These are phyloP conservation scores for Lentinula lateritia DNA, from an alignment of 768 basidiomycete species.

Conservation along the genomic window DNA sequence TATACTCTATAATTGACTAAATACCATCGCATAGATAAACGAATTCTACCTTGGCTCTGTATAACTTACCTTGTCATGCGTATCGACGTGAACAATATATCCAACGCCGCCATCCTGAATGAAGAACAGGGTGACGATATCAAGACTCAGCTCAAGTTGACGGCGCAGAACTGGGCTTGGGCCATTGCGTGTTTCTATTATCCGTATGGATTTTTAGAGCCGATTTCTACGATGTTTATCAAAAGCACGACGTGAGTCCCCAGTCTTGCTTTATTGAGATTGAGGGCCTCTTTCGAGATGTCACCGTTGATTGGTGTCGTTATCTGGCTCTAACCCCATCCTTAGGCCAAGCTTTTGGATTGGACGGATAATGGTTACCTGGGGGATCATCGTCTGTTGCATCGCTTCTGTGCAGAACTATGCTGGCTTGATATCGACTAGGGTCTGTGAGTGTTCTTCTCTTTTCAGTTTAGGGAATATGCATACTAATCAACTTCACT, in stretches of 20 bases:
- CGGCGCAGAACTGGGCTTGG: constrained; percentile 19
- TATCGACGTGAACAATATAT: constrained; percentile 16
- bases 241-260: constrained; percentile 14
- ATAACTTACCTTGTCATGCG: constrained; percentile 17
- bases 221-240: constrained; percentile 14
- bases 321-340: neutral
- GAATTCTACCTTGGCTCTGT: constrained; percentile 12
- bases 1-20: neutral
- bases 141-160: constrained; percentile 12
- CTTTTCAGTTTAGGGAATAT: neutral
- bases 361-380: constrained; percentile 14
- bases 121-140: constrained; percentile 15
- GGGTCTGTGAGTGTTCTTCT: constrained; percentile 11
- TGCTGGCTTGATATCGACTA: constrained; percentile 13
- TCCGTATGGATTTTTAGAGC: constrained; percentile 15
- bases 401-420: constrained; percentile 14
- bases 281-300: too few species aligned
- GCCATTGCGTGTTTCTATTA: constrained; percentile 17
- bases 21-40: neutral
- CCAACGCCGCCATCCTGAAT: constrained; percentile 18
- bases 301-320: too few species aligned
- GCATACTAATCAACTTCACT: too few species aligned
- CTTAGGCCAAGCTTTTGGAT: constrained; percentile 7
- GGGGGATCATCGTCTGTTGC: constrained; percentile 16
- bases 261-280: neutral